phyloP scores from a whole-genome alignment of 2,329 filamentous ascomycete genomes.

The Ophiostoma novo-ulmi region DNA sequence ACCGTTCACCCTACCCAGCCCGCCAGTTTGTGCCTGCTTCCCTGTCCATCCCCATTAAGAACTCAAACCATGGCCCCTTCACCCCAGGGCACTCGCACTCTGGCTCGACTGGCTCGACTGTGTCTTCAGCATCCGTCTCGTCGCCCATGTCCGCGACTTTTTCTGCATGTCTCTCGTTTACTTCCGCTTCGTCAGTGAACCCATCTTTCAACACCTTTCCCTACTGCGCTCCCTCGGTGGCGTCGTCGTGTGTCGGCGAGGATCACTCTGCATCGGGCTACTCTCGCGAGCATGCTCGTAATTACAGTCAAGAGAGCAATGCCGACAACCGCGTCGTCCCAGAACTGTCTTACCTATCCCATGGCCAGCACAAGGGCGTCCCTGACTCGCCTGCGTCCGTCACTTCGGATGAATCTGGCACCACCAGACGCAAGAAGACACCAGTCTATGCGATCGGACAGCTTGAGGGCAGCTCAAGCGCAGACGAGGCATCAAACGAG shows the following conservation, averaged over 20 bases:
- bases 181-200: constrained; percentile 19
- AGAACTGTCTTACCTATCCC: constrained; percentile 37
- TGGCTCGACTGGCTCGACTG: not conserved
- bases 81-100: constrained; percentile 12
- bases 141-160: constrained; percentile 20
- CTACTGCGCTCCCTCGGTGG: not conserved
- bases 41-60: not conserved
- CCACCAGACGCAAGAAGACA: constrained; percentile 46
- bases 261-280: constrained; percentile 15
- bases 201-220: constrained; percentile 1
- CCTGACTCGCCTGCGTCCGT: constrained; percentile 28
- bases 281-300: not conserved
- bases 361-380: constrained; percentile 23
- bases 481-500: constrained; percentile 8
- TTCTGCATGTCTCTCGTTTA: constrained; percentile 6
- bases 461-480: constrained; percentile 36
- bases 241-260: constrained; percentile 17
- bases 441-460: constrained; percentile 48
- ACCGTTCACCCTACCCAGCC: constrained; percentile 16
- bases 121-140: constrained; percentile 14
- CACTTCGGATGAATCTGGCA: constrained; percentile 23
- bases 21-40: constrained; percentile 21
- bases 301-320: not conserved
- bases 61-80: not conserved
- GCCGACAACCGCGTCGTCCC: constrained; percentile 30